Base-by-base conservation (phyloP, 805 yeast species). In the Candida maltosa region DNA sequence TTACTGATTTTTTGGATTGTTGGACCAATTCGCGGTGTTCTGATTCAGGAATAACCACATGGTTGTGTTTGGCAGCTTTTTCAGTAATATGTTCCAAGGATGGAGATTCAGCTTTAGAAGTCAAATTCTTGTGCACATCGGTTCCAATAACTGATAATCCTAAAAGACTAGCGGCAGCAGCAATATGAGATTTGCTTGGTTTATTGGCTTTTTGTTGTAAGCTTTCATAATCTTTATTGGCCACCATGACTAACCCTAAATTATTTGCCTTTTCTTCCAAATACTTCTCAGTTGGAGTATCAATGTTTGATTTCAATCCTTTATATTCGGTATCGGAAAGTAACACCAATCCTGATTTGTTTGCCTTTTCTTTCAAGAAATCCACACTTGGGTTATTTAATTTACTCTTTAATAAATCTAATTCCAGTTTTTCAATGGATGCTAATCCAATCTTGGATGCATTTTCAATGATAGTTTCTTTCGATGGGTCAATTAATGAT, bases 281-380 rank as follows among this genome's bases (percentile, higher is more conserved):
- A 17, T 51, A 50, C 6, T 56, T 60, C 2, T 48, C 17, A 2
- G 46, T 22, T 6, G 66, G 65, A 12, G 29, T 19, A 12, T 56
- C 60, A 26, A 55, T 41, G 1, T 60, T 56, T n/a, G 12, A 26
- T 15, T 45, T 46, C 3, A 26, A 34, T 16, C 24, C 37, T 7
- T 49, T 26, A 22, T 48, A 40, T 15, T 43, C 45, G 3, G 22
- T n/a, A 22, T 39, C 17, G 6, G 37, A 16, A 11, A 48, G 16
- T 1, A 48, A 16, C 7, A 35, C 28, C 11, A 37, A 28, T 6
- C 56, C 61, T 14, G 45, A 36, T 4, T 22, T 26, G 4, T 42
- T 46, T 2, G 71, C 64, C 34, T 55, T 55, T 21, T 56, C 58
- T 18, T 48, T 51, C 22, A 73, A 42, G 29, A 52, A 60, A 4